A percentile compares a stretch with the other conserved stretches of the same genome.
These are phyloP conservation scores for Cyberlindnera maritima DNA, from an alignment of 805 yeast genomes.

Conservation along the genomic window DNA sequence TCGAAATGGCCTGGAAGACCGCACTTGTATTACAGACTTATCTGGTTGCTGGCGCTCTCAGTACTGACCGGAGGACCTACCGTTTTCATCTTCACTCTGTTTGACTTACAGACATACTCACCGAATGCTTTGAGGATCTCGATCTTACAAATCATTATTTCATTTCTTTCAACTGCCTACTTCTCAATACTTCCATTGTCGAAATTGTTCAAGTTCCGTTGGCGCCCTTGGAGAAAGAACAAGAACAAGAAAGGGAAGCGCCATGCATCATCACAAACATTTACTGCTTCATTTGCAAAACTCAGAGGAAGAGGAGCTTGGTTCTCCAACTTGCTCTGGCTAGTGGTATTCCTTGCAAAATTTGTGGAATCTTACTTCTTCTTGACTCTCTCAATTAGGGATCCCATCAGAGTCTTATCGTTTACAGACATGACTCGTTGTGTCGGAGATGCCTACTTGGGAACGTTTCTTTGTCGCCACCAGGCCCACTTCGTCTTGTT, in stretches of 20 bases:
- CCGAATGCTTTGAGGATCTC: conserved; percentile 43
- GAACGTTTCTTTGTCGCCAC: conserved; percentile 47
- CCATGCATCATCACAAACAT: conserved; percentile 51
- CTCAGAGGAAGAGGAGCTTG: conserved; percentile 52
- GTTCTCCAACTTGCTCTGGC: conserved; percentile 69
- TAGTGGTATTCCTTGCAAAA: conserved; percentile 62
- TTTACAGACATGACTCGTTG: conserved; percentile 56
- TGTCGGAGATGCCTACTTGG: conserved; percentile 59
- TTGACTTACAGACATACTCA: conserved; percentile 38
- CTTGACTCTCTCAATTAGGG: conserved; percentile 67
- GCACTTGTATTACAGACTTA: conserved; percentile 48
- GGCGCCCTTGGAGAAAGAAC: not conserved
- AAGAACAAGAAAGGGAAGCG: conserved; percentile 38
- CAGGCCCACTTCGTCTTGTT: conserved; percentile 58
- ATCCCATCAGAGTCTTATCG: conserved; percentile 69
- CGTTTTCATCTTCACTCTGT: conserved; percentile 44
- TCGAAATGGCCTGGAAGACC: conserved; percentile 72
- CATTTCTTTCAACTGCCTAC: conserved; percentile 52
- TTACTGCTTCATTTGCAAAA: conserved; percentile 57
- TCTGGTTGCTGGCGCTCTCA: conserved; percentile 41
- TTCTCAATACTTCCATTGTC: conserved; percentile 62
- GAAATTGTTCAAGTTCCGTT: conserved; percentile 40
- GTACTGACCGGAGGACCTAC: conserved; percentile 50
- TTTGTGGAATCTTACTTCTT: conserved; percentile 78
- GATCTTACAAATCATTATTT: conserved; percentile 52